Conservation (phyloP, 192 early-diverging fungal species). For the Blastocladiella britannica region DNA sequence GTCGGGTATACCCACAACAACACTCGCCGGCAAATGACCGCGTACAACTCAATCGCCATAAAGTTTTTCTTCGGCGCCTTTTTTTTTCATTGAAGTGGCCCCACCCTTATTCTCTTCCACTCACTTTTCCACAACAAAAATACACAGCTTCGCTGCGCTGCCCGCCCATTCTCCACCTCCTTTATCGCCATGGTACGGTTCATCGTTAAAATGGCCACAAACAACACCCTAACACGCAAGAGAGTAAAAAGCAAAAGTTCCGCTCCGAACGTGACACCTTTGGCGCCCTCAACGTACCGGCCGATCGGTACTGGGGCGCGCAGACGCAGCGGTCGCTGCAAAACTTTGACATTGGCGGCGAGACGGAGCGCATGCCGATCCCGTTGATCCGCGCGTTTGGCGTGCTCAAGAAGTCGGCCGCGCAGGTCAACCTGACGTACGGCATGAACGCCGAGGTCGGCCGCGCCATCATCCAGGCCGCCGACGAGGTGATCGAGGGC, state of each 20-base stretch:
- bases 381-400: slow-evolving; percentile 89
- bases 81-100: no score
- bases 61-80: no score
- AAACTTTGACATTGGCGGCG: slow-evolving; percentile 96
- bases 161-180: no score
- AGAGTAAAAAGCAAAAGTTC: slow-evolving; percentile 25
- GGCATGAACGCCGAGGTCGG: slow-evolving; percentile 63
- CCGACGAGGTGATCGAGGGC: slow-evolving; percentile 81
- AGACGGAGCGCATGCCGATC: slow-evolving; percentile 80
- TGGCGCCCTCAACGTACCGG: slow-evolving; percentile 84
- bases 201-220: no score
- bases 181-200: no score
- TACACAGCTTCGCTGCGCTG: no score
- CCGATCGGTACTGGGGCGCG: slow-evolving; percentile 90
- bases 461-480: slow-evolving; percentile 69
- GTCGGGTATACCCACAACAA: no score
- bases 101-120: no score
- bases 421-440: slow-evolving; percentile 80
- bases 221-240: no score
- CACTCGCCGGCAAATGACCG: no score
- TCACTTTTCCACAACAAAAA: no score
- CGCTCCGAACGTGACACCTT: slow-evolving; percentile 74
- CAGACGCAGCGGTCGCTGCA: slow-evolving; percentile 91
- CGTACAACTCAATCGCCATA: no score
- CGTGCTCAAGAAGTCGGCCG: slow-evolving; percentile 85